These are phyloP conservation scores for Starmera stellimalicola DNA, from an alignment of 1,139 yeast genomes.

Conservation along the genomic window DNA sequence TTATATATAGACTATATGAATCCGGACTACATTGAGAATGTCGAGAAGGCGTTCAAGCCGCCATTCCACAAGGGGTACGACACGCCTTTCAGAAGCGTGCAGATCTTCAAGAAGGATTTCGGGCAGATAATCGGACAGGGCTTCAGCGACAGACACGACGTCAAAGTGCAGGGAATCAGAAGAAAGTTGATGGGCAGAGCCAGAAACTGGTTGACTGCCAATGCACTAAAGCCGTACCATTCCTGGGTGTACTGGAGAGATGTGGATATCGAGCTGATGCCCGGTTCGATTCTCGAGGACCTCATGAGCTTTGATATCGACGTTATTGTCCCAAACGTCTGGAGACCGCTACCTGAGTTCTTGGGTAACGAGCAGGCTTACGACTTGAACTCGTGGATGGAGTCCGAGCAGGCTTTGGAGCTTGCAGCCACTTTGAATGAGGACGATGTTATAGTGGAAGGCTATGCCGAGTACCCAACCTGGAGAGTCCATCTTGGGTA, in stretches of 20 bases:
- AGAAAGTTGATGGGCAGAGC: constrained; percentile 87
- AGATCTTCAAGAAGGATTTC: constrained; percentile 73
- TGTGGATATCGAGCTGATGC: constrained; percentile 79
- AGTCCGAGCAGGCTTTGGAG: constrained; percentile 60
- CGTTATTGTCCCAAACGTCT: constrained; percentile 82
- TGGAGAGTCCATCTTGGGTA: constrained; percentile 82
- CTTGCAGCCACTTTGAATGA: constrained; percentile 60
- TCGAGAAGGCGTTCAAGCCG: constrained; percentile 47
- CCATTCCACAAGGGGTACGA: constrained; percentile 57
- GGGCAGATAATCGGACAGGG: constrained; percentile 85
- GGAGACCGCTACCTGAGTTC: constrained; percentile 79
- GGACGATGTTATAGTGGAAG: constrained; percentile 86
- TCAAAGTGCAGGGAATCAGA: constrained; percentile 82
- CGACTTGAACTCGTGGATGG: constrained; percentile 85
- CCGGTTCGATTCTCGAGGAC: constrained; percentile 70
- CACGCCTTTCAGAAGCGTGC: constrained; percentile 67
- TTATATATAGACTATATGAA: constrained; percentile 65
- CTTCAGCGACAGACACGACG: constrained; percentile 82
- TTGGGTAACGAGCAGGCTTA: constrained; percentile 75
- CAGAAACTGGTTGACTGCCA: constrained; percentile 75
- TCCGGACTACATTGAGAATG: constrained; percentile 47
- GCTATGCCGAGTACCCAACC: constrained; percentile 83
- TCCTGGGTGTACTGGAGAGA: constrained; percentile 96
- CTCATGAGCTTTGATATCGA: constrained; percentile 70
- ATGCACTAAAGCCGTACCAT: constrained; percentile 74